These are phyloP conservation scores for Ceratocystis ficicola DNA, from an alignment of 2,329 filamentous ascomycete species.

Conservation along the genomic window DNA sequence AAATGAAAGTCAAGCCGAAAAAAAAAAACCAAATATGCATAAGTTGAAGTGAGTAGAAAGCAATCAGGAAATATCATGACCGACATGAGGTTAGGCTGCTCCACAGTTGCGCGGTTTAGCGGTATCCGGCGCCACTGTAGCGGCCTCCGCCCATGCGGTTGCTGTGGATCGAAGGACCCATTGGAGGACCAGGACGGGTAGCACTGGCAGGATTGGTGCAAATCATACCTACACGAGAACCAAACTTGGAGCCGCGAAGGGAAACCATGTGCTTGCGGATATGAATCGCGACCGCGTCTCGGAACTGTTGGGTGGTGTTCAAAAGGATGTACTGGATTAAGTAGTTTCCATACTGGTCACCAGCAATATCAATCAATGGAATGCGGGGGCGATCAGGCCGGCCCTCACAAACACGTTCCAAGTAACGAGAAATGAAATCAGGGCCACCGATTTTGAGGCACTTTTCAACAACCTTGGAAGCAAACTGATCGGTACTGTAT, in stretches of 20 bases:
- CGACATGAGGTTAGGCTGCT: not conserved
- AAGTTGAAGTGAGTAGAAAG: conserved; percentile 12
- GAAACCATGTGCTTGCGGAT: conserved; percentile 99
- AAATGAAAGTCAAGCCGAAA: not conserved
- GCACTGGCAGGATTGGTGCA: conserved; percentile 88
- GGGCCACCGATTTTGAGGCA: conserved; percentile 89
- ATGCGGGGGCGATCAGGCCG: conserved; percentile 85
- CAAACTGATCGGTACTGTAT: conserved; percentile 98
- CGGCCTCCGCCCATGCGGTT: conserved; percentile 45
- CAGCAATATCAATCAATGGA: conserved; percentile 93
- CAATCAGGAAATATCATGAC: conserved; percentile 9
- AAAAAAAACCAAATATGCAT: conserved; percentile 14
- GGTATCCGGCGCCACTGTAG: conserved; percentile 44
- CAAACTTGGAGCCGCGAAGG: conserved; percentile 93
- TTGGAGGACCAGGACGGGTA: conserved; percentile 76
- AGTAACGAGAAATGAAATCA: conserved; percentile 84
- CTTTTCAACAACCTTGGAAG: conserved; percentile 97
- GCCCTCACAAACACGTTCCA: conserved; percentile 87
- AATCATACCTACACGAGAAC: conserved; percentile 95
- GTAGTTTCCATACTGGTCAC: conserved; percentile 98
- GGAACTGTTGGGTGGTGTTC: conserved; percentile 74
- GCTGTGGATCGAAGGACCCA: conserved; percentile 47
- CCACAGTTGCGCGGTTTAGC: conserved; percentile 31
- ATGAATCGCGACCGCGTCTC: conserved; percentile 83
- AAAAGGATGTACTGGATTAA: conserved; percentile 94